Evolutionary conservation across 31 red algal species (phyloP), one percentile per base, ranked within the genome.

Genomic region (Odonthalia washingtoniensis): DNA sequence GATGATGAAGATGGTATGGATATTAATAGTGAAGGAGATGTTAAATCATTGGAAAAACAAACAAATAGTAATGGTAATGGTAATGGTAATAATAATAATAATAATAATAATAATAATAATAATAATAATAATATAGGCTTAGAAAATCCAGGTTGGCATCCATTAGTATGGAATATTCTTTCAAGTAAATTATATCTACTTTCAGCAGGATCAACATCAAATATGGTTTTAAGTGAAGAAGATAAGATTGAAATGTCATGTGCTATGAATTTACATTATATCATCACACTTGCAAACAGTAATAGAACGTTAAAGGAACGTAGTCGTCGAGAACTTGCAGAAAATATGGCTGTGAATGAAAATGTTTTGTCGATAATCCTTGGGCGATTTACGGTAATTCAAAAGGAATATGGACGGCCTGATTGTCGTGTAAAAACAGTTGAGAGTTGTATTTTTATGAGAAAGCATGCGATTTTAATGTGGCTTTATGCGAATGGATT

Each of bases 91-190:
- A n/a, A n/a, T n/a, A n/a, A n/a, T n/a, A n/a, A n/a, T n/a, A n/a
- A n/a, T n/a, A n/a, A n/a, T n/a, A n/a, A n/a, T n/a, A n/a, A n/a
- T n/a, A 57, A 57, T 57, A 57, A 57, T 57, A 9, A 57, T 9
- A 21, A 57, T 14, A 9, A 57, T 39, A 72, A 37, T 9, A 4
- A 27, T 3, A 33, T 17, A 18, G 61, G 42, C 31, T 35, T 82
- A 9, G 75, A 86, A 17, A 92, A 92, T 86, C 90, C 90, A 2
- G 90, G 90, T 36, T 92, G 90, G 90, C 65, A 92, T 49, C 75
- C 81, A 46, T 46, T 92, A 30, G 90, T 92, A 14, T 92, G 90
- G 90, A 76, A 66, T 24, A 65, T 92, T 9, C 4, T 78, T 32
- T 44, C 74, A 1, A 21, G 24, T 3, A 74, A 62, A 46, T 34